Conservation (phyloP, 805 yeast species). For the Saccharomycopsis fodiens region DNA sequence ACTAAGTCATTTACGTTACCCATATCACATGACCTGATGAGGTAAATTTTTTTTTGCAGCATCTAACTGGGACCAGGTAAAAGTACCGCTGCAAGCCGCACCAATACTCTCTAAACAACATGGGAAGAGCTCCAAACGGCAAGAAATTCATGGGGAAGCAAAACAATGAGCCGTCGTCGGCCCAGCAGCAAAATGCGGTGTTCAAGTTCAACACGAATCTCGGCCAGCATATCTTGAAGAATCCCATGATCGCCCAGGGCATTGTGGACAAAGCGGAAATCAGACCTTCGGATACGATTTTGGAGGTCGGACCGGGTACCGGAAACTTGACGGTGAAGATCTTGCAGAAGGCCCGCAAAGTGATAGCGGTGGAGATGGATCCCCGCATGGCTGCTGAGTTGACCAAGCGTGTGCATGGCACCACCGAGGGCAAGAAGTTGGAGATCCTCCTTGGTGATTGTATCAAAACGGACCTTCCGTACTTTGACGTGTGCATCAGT, state of each 20-base stretch:
- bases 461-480: slow-evolving; percentile 91
- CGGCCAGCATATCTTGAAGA: slow-evolving; percentile 95
- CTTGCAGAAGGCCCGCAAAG: slow-evolving; percentile 85
- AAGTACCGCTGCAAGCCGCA: not conserved
- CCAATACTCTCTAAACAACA: not conserved
- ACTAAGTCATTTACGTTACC: no score
- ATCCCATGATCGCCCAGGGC: slow-evolving; percentile 95
- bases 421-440: slow-evolving; percentile 85
- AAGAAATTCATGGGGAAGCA: slow-evolving; percentile 12
- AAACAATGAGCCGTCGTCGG: slow-evolving; percentile 47
- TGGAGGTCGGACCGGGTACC: slow-evolving; percentile 99
- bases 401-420: slow-evolving; percentile 95
- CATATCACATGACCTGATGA: not conserved
- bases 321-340: slow-evolving; percentile 94
- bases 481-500: slow-evolving; percentile 91
- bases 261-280: slow-evolving; percentile 95
- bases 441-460: slow-evolving; percentile 93
- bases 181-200: slow-evolving; percentile 67
- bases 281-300: slow-evolving; percentile 83
- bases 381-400: slow-evolving; percentile 99
- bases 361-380: slow-evolving; percentile 96
- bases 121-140: slow-evolving; percentile 17
- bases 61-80: no score
- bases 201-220: slow-evolving; percentile 95
- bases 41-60: slow-evolving; percentile 4